Evolutionary conservation across 208 protist genomes (phyloP), one percentile per base, ranked within the genome.

Genomic region (Crithidia acanthocephali): DNA sequence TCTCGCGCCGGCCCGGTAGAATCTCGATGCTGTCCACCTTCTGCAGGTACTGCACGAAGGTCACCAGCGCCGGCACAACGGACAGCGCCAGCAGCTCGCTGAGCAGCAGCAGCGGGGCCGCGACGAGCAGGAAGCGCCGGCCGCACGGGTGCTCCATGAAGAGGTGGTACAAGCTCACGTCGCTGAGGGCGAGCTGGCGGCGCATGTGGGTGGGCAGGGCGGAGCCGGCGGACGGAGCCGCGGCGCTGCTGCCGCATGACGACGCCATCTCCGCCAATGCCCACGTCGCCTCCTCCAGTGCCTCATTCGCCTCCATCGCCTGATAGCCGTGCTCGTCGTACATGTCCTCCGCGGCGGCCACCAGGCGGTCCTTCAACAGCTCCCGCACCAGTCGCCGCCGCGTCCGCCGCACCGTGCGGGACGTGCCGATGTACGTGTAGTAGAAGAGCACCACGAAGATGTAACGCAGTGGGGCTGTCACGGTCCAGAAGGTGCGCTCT

Each of bases 141-240:
- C 87, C 87, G 62, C 72, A 70, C 40, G 71, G 71, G 76, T 87
- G 83, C 60, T 92, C 79, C 13, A 92, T 60, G 64, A 92, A 92
- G 53, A 88, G 62, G 56, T 80, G 56, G 64, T 85, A 92, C 53
- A 88, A 61, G 30, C 81, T 77, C 10, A 92, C 78, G 35, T 84
- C 80, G 37, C 72, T 58, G 27, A 82, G 68, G 23, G 64, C 70
- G 27, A 83, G 75, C 44, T 86, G 74, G 22, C 71, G 79, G 18
- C 80, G 77, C 64, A 82, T 76, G 65, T 85, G 72, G 30, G 71
- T 73, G 20, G 79, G 80, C 52, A 89, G 55, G 9, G 76, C 55
- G 16, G 74, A 86, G 45, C 74, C 74, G 23, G 58, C 76, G 5
- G 78, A 80, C 37, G 77, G 75, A 4, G 72, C 74, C 15, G 70